Conservation (phyloP, 208 protist genomes). For the Trypanosoma cruzi region DNA sequence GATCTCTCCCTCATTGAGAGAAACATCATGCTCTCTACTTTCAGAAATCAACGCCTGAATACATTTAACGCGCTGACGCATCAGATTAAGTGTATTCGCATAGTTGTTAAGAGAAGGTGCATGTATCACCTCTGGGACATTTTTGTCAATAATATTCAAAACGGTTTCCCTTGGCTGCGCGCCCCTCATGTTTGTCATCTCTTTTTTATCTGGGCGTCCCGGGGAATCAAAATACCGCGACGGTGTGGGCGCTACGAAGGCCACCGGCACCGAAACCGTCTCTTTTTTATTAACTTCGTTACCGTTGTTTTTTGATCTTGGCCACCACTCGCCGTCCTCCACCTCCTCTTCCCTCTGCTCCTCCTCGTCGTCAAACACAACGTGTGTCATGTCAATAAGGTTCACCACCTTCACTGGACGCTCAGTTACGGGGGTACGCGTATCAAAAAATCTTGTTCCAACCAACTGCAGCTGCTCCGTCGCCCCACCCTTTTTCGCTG, state of each 20-base stretch:
- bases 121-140: not conserved
- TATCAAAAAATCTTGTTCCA: not conserved
- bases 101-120: slow-evolving; percentile 1
- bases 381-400: not conserved
- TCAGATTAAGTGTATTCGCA: slow-evolving; percentile 32
- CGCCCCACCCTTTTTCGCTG: too few species aligned
- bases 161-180: not conserved
- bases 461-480: not conserved
- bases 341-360: not conserved
- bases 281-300: not conserved
- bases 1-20: not conserved
- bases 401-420: not conserved
- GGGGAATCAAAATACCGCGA: not conserved
- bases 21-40: not conserved
- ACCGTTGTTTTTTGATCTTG: too few species aligned
- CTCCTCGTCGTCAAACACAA: not conserved
- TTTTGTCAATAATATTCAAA: not conserved
- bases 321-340: not conserved
- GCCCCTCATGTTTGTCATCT: not conserved
- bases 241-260: not conserved
- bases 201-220: not conserved
- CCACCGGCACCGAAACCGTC: not conserved
- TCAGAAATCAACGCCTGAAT: slow-evolving; percentile 49
- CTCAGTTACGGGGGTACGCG: not conserved
- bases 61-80: slow-evolving; percentile 54